Evolutionary conservation across 202 grass and related monocot genomes (phyloP).

Genomic region (Panicum hallii): DNA sequence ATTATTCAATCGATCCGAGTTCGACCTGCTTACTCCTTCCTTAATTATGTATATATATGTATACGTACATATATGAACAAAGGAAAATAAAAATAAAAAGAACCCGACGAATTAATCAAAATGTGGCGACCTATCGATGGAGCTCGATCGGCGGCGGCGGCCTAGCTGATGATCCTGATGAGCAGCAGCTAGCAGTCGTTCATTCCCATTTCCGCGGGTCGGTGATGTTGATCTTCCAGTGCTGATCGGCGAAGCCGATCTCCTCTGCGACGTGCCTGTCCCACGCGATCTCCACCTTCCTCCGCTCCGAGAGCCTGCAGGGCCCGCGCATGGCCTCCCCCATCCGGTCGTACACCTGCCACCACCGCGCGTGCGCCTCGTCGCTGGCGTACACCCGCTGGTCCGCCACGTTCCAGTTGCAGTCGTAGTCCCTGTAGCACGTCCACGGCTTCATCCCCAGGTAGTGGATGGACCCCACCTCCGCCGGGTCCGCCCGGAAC

Average conservation of each 20-base stretch:
- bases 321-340: conserved; percentile 59
- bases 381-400: conserved; percentile 83
- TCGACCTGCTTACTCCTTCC: neutral
- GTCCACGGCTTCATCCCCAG: conserved; percentile 81
- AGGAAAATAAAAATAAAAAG: neutral
- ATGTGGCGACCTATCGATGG: conserved; percentile 10
- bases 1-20: conserved; percentile 15
- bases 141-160: neutral
- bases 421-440: conserved; percentile 96
- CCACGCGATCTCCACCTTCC: conserved; percentile 69
- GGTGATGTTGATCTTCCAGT: conserved; percentile 84
- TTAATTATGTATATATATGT: neutral
- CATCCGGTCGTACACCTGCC: conserved; percentile 86
- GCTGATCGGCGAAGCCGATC: conserved; percentile 55
- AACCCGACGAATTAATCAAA: conserved; percentile 13
- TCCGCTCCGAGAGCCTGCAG: conserved; percentile 62
- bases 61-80: neutral
- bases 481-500: conserved; percentile 60
- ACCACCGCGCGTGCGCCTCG: conserved; percentile 69
- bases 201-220: conserved; percentile 69
- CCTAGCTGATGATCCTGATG: neutral
- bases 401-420: conserved; percentile 79
- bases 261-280: conserved; percentile 66
- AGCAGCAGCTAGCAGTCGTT: neutral
- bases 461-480: conserved; percentile 76